Evolutionary conservation across 2,329 filamentous ascomycete genomes (phyloP).

Genomic region (Epichloe aotearoae): DNA sequence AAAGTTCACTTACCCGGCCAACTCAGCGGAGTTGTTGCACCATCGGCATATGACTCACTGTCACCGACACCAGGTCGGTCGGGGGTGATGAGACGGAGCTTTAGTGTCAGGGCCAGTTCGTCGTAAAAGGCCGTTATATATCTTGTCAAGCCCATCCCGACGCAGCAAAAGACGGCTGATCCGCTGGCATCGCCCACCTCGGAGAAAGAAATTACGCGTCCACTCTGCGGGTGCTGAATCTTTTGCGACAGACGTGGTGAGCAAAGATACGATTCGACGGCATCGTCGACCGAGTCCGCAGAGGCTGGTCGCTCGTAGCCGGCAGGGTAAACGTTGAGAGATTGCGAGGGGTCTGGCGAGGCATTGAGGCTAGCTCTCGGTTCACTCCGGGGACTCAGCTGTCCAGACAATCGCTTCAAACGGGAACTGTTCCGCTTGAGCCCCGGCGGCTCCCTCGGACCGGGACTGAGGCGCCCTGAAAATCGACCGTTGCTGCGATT

Average conservation of each 20-base stretch:
- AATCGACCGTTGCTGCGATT: conserved; percentile 31
- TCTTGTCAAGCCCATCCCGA: conserved; percentile 92
- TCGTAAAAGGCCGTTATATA: conserved; percentile 97
- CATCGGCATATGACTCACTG: conserved; percentile 73
- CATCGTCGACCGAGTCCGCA: conserved; percentile 76
- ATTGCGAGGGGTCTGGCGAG: conserved; percentile 14
- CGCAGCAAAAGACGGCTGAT: conserved; percentile 87
- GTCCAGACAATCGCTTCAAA: conserved; percentile 43
- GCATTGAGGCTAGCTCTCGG: conserved; percentile 18
- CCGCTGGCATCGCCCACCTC: conserved; percentile 90
- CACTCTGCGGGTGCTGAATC: conserved; percentile 73
- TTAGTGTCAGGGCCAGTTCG: conserved; percentile 78
- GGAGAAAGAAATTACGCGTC: conserved; percentile 84
- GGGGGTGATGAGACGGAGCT: conserved; percentile 80
- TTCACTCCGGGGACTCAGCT: conserved; percentile 28
- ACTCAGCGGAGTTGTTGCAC: conserved; percentile 71
- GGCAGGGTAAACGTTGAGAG: conserved; percentile 21
- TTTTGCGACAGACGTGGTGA: conserved; percentile 79
- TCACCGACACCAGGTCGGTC: conserved; percentile 90
- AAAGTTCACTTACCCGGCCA: conserved; percentile 64
- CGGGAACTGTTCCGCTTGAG: conserved; percentile 43
- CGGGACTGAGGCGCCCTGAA: conserved; percentile 36
- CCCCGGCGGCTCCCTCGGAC: conserved; percentile 29
- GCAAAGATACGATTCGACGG: conserved; percentile 72
- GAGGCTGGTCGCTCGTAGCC: conserved; percentile 64